Base-by-base conservation (phyloP, 345 rosid genomes). In the Euphorbia tirucalli region DNA sequence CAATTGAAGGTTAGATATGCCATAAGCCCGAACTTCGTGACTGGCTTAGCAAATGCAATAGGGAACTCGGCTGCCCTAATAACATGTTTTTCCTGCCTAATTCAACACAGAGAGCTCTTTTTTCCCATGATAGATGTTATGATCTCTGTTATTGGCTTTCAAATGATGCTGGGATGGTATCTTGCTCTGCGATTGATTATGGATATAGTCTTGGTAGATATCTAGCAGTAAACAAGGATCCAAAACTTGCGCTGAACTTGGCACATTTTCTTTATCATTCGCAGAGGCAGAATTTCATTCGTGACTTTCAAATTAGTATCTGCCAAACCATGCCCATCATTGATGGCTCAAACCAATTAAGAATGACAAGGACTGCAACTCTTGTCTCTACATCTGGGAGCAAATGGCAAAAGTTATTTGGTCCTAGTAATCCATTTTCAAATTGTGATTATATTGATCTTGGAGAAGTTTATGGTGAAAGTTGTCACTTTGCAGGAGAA, bases 401-500 rank as follows among this genome's bases (percentile, higher is more conserved):
- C 67, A 71, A 71, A 61, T 71, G 74, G 74, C 31, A 1, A 19
- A 61, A 57, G 55, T 28, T 71, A 21, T 48, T 61, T 0, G 58
- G 46, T 22, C 32, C n/a, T 70, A 0, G 8, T 15, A 71, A 71
- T 61, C 68, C 60, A 28, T 43, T 39, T 46, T 14, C 11, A 6
- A 21, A 30, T 28, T 16, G 32, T 4, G 2, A 27, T 13, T 71
- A 60, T 46, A 14, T 61, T 71, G 60, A 61, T 16, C 7, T 71
- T 2, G 56, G 66, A 32, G 15, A 25, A 6, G 46, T 39, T 9
- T 70, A 70, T 30, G 56, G 27, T n/a, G 57, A 59, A 28, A 39
- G 55, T 71, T 46, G 55, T 28, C n/a, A 59, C 27, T 71, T 71
- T 60, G 74, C 66, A 19, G 74, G 74, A 44, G 30, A 19, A 31